phyloP scores from a whole-genome alignment of 805 yeast genomes.

The Isabelozyma gotoi region DNA sequence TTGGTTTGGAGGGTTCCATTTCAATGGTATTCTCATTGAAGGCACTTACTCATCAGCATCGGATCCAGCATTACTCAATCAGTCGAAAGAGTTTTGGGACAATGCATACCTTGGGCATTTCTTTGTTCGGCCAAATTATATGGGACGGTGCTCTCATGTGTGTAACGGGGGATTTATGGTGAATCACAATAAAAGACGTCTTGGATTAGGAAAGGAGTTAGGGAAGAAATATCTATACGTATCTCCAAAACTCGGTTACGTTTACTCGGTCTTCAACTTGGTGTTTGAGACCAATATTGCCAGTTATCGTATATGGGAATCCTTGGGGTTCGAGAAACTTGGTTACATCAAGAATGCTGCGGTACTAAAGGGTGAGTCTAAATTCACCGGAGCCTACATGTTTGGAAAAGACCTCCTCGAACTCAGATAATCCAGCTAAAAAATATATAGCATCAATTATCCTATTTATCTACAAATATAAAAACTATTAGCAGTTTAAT shows the following conservation, averaged over 20 bases:
- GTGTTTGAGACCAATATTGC: slow-evolving; percentile 83
- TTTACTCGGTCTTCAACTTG: slow-evolving; percentile 80
- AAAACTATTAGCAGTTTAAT: too few relatives aligned
- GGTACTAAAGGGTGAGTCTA: slow-evolving; percentile 58
- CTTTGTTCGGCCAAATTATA: slow-evolving; percentile 83
- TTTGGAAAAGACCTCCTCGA: slow-evolving; percentile 75
- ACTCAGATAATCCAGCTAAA: too few relatives aligned
- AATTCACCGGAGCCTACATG: slow-evolving; percentile 72
- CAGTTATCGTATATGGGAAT: slow-evolving; percentile 78
- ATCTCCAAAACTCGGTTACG: slow-evolving; percentile 80
- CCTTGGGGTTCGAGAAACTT: slow-evolving; percentile 74
- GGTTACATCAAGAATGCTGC: slow-evolving; percentile 79
- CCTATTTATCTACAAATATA: too few relatives aligned
- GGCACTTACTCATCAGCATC: slow-evolving; percentile 20
- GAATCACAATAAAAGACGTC: slow-evolving; percentile 55
- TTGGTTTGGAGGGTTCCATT: too few relatives aligned
- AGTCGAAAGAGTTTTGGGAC: slow-evolving; percentile 35
- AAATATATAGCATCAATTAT: too few relatives aligned
- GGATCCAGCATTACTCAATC: slow-evolving; percentile 10
- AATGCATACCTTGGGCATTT: slow-evolving; percentile 64
- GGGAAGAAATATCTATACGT: slow-evolving; percentile 65
- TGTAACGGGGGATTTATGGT: slow-evolving; percentile 90
- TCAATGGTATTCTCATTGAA: slow-evolving; percentile 60
- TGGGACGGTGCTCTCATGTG: slow-evolving; percentile 80
- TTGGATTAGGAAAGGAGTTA: slow-evolving; percentile 65